These are phyloP conservation scores for Magnaporthiopsis rhizophila DNA, from an alignment of 2,329 filamentous ascomycete genomes.

Conservation along the genomic window DNA sequence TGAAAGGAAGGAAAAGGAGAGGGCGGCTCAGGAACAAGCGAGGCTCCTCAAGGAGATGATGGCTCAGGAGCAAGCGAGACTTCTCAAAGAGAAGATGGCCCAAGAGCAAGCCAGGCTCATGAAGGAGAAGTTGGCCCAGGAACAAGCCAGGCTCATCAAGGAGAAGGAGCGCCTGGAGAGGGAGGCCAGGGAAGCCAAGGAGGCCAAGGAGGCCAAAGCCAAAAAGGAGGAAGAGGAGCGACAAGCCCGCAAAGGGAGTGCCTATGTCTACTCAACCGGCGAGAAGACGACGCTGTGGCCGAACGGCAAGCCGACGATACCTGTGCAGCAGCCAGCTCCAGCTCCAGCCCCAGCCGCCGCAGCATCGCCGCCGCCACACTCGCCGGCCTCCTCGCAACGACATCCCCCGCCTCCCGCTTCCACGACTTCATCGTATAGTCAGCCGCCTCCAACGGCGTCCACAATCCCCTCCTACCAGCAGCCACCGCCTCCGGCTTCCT, in stretches of 20 bases:
- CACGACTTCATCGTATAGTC: constrained; percentile 19
- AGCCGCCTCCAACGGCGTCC: too few species aligned
- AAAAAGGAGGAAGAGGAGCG: constrained; percentile 23
- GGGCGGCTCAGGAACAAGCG: constrained; percentile 12
- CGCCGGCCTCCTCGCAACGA: constrained; percentile 15
- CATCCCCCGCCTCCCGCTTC: not conserved
- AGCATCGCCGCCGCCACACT: constrained; percentile 19
- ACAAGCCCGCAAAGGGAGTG: constrained; percentile 34
- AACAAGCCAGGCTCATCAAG: constrained; percentile 9
- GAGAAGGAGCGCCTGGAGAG: constrained; percentile 22
- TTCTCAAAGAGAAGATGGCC: constrained; percentile 21
- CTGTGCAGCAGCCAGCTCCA: constrained; percentile 15
- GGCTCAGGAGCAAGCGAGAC: constrained; percentile 19
- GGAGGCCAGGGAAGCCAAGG: constrained; percentile 22
- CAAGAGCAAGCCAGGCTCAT: constrained; percentile 12
- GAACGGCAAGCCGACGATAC: constrained; percentile 40
- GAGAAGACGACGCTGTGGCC: constrained; percentile 66
- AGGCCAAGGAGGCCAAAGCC: constrained; percentile 20
- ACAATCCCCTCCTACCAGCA: constrained; percentile 11
- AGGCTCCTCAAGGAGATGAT: constrained; percentile 11
- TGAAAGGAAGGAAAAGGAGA: constrained; percentile 27
- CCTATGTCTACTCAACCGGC: constrained; percentile 59
- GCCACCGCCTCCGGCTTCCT: constrained; percentile 6
- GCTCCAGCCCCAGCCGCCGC: constrained; percentile 12
- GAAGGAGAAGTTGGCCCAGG: constrained; percentile 22